Conservation (phyloP, 1,139 yeast genomes). For the Hansenula sp. region DNA sequence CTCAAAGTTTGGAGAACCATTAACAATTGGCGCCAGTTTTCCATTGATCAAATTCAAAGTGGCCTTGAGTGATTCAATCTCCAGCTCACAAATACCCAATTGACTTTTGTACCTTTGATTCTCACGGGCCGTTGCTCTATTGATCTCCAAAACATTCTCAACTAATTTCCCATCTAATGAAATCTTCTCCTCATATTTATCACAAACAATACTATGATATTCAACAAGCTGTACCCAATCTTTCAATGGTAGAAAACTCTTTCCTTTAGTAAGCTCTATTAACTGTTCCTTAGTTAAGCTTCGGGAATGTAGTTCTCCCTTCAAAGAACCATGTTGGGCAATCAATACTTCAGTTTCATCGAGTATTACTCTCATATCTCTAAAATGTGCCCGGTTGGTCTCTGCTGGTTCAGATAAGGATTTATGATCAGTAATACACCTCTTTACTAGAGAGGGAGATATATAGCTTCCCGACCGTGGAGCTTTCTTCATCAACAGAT, state of each 20-base stretch:
- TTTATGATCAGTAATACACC: neutral
- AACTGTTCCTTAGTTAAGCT: neutral
- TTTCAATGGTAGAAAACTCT: neutral
- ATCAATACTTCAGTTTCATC: conserved; percentile 1
- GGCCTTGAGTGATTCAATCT: neutral
- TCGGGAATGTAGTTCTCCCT: neutral
- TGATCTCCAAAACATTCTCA: neutral
- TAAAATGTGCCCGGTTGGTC: neutral
- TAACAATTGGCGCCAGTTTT: too few species aligned
- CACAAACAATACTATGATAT: neutral
- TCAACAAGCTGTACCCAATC: neutral
- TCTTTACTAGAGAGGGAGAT: neutral
- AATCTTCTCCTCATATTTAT: neutral
- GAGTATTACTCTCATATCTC: neutral
- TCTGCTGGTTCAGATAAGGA: too few species aligned
- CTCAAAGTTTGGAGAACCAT: neutral
- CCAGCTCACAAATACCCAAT: neutral
- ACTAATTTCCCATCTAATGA: neutral
- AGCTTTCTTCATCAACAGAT: too few species aligned
- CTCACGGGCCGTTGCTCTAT: neutral
- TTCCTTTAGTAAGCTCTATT: neutral
- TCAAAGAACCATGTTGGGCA: neutral
- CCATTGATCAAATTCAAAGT: neutral
- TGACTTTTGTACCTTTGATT: neutral
- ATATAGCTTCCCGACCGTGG: neutral